A percentile compares a stretch with the other conserved stretches of the same genome.
phyloP scores from a whole-genome alignment of 164 flowering plant genomes.

The Magnolia sinica region DNA sequence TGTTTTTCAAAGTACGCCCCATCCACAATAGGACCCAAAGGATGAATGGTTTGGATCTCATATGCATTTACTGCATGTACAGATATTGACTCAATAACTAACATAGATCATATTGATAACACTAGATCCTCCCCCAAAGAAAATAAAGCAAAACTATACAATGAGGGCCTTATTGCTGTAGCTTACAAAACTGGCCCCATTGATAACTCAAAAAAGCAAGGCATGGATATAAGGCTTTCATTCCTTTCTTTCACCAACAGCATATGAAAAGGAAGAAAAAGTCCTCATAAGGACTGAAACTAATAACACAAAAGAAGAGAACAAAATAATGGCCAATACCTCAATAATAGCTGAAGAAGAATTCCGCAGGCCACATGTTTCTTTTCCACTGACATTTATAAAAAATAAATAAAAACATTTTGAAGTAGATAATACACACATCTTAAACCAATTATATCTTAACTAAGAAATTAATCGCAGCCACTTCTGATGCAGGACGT shows the following conservation, averaged over 20 bases:
- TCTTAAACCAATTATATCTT: neutral
- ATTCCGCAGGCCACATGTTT: conserved; percentile 84
- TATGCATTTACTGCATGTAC: neutral
- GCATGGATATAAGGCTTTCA: neutral
- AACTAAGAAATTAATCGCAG: neutral
- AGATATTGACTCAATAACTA: neutral
- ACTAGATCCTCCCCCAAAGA: neutral
- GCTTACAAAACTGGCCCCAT: too few species aligned
- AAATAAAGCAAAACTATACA: neutral
- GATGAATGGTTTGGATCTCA: neutral
- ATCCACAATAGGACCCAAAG: neutral
- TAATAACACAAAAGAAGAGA: neutral
- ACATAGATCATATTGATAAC: neutral
- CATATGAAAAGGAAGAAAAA: too few species aligned
- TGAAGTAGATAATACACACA: neutral
- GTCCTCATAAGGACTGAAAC: neutral
- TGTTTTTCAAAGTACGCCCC: neutral
- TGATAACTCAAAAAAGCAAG: neutral
- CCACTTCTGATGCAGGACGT: too few species aligned
- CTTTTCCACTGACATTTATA: conserved; percentile 56
- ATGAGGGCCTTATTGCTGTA: too few species aligned
- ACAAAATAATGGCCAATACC: conserved; percentile 37
- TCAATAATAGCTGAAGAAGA: conserved; percentile 56
- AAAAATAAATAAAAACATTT: neutral
- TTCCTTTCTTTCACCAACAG: neutral